Conservation (phyloP, 2,329 filamentous ascomycete species). For the Epicoccum nigrum region DNA sequence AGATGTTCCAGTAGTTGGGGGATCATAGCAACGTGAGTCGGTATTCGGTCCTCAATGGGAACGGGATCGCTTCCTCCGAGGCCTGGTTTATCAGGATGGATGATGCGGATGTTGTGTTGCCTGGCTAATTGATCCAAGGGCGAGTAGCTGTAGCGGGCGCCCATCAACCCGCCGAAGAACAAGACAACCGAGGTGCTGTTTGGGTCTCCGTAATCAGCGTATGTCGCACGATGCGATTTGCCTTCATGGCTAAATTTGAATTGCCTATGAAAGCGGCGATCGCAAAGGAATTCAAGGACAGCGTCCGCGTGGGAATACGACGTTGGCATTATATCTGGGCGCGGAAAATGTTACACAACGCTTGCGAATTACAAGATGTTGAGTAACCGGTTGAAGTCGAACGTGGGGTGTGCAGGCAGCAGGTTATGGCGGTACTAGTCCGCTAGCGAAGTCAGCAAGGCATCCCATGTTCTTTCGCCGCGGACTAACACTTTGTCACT, state of each 20-base stretch:
- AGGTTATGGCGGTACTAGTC: background rate
- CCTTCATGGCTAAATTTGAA: background rate
- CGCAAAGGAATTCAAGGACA: conserved; percentile 17
- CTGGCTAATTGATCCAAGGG: conserved; percentile 27
- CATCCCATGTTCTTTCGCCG: background rate
- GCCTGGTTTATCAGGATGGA: conserved; percentile 30
- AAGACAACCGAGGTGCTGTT: conserved; percentile 28
- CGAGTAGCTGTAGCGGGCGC: conserved; percentile 23
- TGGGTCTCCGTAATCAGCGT: conserved; percentile 27
- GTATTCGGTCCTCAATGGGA: conserved; percentile 19
- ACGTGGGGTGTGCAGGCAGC: too few relatives aligned
- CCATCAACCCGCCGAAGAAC: conserved; percentile 30
- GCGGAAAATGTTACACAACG: too few relatives aligned
- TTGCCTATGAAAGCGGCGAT: conserved; percentile 10
- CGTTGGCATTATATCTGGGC: too few relatives aligned
- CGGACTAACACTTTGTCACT: too few relatives aligned
- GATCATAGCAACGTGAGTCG: conserved; percentile 22
- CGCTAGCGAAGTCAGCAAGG: background rate
- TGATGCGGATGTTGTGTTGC: conserved; percentile 23
- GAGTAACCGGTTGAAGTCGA: too few relatives aligned
- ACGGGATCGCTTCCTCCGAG: conserved; percentile 28
- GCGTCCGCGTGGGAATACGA: background rate
- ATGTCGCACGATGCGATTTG: background rate
- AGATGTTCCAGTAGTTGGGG: conserved; percentile 28
- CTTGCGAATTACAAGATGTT: too few relatives aligned